Percentiles rank a stretch among this genome's conserved stretches.
phyloP scores from a whole-genome alignment of 1,284 basidiomycete species.

The Cystobasidiaceae sp. region DNA sequence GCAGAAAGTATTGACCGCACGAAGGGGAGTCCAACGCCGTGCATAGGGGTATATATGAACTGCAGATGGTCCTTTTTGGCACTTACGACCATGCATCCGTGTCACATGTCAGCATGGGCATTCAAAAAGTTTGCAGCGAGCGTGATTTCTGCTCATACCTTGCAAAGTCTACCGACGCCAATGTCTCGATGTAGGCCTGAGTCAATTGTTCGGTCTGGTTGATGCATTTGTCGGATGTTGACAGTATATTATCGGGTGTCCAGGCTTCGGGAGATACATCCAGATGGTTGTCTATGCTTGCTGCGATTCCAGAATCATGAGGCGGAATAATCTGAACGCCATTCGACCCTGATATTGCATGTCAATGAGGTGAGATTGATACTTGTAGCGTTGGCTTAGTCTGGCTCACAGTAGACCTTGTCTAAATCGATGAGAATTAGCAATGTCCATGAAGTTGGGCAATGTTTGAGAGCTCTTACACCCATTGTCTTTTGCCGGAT shows the following conservation, averaged over 20 bases:
- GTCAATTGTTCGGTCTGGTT: conserved; percentile 60
- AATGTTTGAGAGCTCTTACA: conserved; percentile 55
- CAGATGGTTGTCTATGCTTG: conserved; percentile 59
- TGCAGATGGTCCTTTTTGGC: conserved; percentile 43
- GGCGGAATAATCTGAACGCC: conserved; percentile 66
- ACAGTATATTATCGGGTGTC: conserved; percentile 47
- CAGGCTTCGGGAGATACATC: conserved; percentile 54
- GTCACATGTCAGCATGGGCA: neutral
- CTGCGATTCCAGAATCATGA: conserved; percentile 68
- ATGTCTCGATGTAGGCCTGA: conserved; percentile 51
- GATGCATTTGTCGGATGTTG: conserved; percentile 52
- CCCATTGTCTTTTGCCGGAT: conserved; percentile 71
- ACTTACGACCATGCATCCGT: neutral
- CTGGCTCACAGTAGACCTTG: conserved; percentile 1
- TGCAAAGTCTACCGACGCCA: neutral
- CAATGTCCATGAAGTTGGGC: neutral
- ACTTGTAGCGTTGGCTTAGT: neutral
- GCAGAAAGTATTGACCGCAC: conserved; percentile 56
- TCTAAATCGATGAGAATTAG: neutral
- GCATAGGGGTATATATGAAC: conserved; percentile 80
- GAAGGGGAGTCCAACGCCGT: conserved; percentile 70
- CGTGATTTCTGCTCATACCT: neutral
- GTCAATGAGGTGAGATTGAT: neutral
- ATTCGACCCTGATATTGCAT: conserved; percentile 39
- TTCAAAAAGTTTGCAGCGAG: neutral